Evolutionary conservation across 768 basidiomycete genomes (phyloP), one percentile per base, ranked within the genome.

Genomic region (Fomitopsis serialis): DNA sequence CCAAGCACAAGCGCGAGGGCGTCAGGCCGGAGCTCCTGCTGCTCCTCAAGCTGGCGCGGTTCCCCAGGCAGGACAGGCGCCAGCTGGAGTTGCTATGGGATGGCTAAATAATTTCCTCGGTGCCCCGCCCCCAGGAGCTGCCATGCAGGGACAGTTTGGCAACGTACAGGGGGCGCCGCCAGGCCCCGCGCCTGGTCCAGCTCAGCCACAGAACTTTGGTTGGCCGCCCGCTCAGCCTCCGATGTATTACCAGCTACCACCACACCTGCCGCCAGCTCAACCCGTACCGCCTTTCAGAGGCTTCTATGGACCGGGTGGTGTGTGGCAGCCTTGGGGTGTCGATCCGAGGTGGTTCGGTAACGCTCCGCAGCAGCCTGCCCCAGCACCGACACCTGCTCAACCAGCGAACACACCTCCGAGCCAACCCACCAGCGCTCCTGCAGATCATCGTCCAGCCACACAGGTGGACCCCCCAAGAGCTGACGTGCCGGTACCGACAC

Each of bases 241-340:
- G 22, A 50, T 48, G 34, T 54, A 45, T 35, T 44, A 47, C 40
- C 48, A 23, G 34, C 46, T 46, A 44, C 54, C 59, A 53, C 45
- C 54, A 45, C 50, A 56, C 49, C 61, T 29, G 50, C 59, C 23
- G 36, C 58, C 42, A 32, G 60, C 54, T 12, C 57, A 50, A 32
- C 61, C 44, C 36, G 58, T 61, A 27, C 58, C 84, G 1, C 75
- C 74, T 27, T 84, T 81, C 56, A 61, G 72, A 54, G 85, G 87
- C 12, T 87, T 88, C 58, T 72, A 75, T 36, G 85, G 83, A 9
- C 85, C 84, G 9, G 78, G 77, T 34, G 80, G 78, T 19, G 74
- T 68, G n/a, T 87, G 84, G 82, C 81, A 81, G 52, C 77, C 75
- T 22, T 88, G 85, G 85, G 78, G 76, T 40, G 64, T 67, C 29